These are phyloP conservation scores for Aureobasidium zeae DNA, from an alignment of 2,329 filamentous ascomycete genomes.

Conservation along the genomic window DNA sequence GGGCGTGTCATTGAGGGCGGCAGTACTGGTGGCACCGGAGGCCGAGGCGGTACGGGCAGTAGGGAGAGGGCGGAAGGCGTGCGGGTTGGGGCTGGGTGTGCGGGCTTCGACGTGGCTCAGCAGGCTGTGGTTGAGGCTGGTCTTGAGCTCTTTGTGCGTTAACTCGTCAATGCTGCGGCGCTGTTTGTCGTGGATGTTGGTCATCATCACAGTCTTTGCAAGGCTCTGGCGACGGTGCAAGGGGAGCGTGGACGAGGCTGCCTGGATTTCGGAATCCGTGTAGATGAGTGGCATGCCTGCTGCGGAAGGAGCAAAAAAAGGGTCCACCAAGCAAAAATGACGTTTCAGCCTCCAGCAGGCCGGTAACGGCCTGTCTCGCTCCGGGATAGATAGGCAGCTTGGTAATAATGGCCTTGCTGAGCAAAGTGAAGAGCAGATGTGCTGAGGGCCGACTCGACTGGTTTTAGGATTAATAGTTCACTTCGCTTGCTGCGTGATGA, in stretches of 20 bases:
- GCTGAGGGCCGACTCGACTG: no score
- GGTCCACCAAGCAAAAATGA: no score
- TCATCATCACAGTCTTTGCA: slow-evolving; percentile 25
- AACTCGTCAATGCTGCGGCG: slow-evolving; percentile 14
- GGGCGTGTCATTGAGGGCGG: slow-evolving; percentile 53
- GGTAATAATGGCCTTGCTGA: no score
- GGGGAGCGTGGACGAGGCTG: slow-evolving; percentile 12
- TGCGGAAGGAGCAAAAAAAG: slow-evolving; percentile 12
- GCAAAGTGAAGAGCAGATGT: no score
- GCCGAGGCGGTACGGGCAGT: slow-evolving; percentile 9
- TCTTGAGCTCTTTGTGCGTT: slow-evolving; percentile 14
- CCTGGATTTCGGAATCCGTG: slow-evolving; percentile 11
- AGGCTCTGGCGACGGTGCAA: slow-evolving; percentile 26
- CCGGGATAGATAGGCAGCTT: no score
- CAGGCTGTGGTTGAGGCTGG: slow-evolving; percentile 14
- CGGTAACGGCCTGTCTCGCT: slow-evolving; percentile 8
- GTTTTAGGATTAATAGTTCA: no score
- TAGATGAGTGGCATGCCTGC: slow-evolving; percentile 19
- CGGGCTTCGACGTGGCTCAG: neutral
- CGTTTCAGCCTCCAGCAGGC: no score
- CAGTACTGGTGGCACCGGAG: slow-evolving; percentile 7
- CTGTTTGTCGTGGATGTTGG: slow-evolving; percentile 19
- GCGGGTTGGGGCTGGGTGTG: neutral
- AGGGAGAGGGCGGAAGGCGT: slow-evolving; percentile 8
- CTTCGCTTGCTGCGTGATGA: slow-evolving; percentile 9